These are phyloP conservation scores for Aleurites moluccanus DNA, from an alignment of 441 rosid species.

Conservation along the genomic window DNA sequence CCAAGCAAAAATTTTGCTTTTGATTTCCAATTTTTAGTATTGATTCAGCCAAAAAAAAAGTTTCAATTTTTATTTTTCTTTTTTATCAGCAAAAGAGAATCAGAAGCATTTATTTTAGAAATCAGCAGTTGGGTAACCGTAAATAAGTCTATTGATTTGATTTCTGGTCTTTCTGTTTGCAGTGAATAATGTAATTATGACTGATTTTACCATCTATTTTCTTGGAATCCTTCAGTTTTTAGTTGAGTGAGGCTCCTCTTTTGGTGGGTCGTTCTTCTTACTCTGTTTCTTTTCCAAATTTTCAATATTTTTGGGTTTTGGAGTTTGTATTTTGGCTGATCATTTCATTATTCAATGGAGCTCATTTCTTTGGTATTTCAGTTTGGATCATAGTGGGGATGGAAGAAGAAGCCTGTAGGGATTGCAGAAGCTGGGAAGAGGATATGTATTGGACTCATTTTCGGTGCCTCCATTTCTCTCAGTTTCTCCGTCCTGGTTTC, in stretches of 20 bases:
- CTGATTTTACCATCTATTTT: not conserved
- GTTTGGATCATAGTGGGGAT: slow-evolving; percentile 14
- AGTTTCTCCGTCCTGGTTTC: slow-evolving; percentile 30
- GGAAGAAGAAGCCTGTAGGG: slow-evolving; percentile 23
- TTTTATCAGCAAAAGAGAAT: not conserved
- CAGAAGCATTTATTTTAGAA: not conserved
- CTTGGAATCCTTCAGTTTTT: not conserved
- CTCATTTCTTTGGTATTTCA: not conserved
- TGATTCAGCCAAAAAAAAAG: not conserved
- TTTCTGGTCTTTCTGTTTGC: not conserved
- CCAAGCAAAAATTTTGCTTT: not conserved
- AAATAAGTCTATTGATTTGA: not conserved
- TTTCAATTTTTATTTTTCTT: not conserved
- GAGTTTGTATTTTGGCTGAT: too few species aligned
- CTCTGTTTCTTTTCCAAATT: not conserved
- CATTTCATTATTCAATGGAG: not conserved
- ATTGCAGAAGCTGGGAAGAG: slow-evolving; percentile 37
- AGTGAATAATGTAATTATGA: not conserved
- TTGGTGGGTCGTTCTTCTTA: not conserved
- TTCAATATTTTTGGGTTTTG: not conserved
- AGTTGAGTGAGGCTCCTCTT: not conserved
- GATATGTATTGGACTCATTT: slow-evolving; percentile 42
- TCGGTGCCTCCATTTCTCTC: slow-evolving; percentile 31
- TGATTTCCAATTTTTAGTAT: not conserved
- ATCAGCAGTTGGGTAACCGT: not conserved